Conservation (phyloP, 805 yeast species). For the Ogataea zsoltii region DNA sequence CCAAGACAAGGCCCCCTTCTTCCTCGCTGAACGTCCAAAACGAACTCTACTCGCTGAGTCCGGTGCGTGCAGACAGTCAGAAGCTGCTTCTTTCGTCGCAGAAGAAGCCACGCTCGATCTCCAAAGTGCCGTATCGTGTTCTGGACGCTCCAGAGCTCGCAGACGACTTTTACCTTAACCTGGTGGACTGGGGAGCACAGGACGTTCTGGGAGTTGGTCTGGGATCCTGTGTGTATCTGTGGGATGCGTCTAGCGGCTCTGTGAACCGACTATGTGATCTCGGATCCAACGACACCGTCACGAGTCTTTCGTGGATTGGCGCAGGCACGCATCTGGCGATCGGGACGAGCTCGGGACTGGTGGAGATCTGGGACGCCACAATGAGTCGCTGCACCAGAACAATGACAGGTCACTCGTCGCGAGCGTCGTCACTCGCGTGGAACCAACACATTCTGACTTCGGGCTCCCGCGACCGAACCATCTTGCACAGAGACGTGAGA, state of each 20-base stretch:
- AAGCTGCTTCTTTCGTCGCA: constrained; percentile 77
- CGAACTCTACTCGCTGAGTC: constrained; percentile 78
- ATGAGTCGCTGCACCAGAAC: constrained; percentile 80
- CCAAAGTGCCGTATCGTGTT: constrained; percentile 88
- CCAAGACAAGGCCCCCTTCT: constrained; percentile 60
- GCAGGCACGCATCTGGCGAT: constrained; percentile 93
- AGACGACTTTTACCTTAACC: constrained; percentile 89
- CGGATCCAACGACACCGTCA: constrained; percentile 62
- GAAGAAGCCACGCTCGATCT: constrained; percentile 71
- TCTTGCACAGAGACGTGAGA: constrained; percentile 89
- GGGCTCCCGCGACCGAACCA: constrained; percentile 83
- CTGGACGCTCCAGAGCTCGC: constrained; percentile 94
- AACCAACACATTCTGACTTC: constrained; percentile 84
- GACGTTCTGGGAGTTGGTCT: constrained; percentile 89
- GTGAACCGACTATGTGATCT: constrained; percentile 81
- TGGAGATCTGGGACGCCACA: constrained; percentile 93
- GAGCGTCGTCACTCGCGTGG: constrained; percentile 93
- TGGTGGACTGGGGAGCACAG: constrained; percentile 94
- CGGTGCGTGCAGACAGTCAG: constrained; percentile 88
- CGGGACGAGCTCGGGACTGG: constrained; percentile 83
- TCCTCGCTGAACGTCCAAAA: constrained; percentile 61
- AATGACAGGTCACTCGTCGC: constrained; percentile 84
- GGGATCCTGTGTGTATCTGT: constrained; percentile 82
- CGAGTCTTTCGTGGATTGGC: constrained; percentile 91
- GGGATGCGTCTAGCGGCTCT: constrained; percentile 85